phyloP scores from a whole-genome alignment of 805 yeast species.

The Wickerhamomyces sydowiorum region DNA sequence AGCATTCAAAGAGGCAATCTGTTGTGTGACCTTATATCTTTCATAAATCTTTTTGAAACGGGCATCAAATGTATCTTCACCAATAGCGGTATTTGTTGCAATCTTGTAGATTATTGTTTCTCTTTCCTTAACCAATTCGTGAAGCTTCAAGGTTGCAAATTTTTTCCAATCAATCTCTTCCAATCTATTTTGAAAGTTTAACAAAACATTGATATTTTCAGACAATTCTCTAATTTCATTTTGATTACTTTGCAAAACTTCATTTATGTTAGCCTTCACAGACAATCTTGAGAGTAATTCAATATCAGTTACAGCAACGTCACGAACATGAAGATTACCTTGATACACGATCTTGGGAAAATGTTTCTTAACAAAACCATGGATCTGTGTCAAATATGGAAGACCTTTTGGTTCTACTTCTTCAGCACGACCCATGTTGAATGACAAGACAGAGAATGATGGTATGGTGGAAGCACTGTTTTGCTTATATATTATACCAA shows the following conservation, averaged over 20 bases:
- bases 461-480: conserved; percentile 11
- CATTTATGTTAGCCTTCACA: conserved; percentile 5
- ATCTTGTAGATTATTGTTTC: conserved; percentile 27
- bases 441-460: conserved; percentile 34
- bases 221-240: conserved; percentile 31
- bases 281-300: conserved; percentile 37
- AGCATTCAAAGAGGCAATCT: conserved; percentile 51
- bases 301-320: conserved; percentile 35
- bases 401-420: conserved; percentile 26
- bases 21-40: conserved; percentile 37
- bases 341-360: conserved; percentile 22
- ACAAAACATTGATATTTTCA: conserved; percentile 28
- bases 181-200: conserved; percentile 35
- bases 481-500: conserved; percentile 51
- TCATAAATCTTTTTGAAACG: conserved; percentile 41
- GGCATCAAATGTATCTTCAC: conserved; percentile 37
- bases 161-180: conserved; percentile 37
- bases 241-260: conserved; percentile 7
- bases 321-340: conserved; percentile 28
- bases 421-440: conserved; percentile 34
- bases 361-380: conserved; percentile 19
- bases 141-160: conserved; percentile 28
- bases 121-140: conserved; percentile 34
- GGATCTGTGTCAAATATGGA: conserved; percentile 28
- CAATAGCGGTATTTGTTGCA: conserved; percentile 21